Percentiles rank a stretch among this genome's conserved stretches.
Conservation (phyloP, 108 stramenopile genomes). For the Pseudonitzschia multiseries region DNA sequence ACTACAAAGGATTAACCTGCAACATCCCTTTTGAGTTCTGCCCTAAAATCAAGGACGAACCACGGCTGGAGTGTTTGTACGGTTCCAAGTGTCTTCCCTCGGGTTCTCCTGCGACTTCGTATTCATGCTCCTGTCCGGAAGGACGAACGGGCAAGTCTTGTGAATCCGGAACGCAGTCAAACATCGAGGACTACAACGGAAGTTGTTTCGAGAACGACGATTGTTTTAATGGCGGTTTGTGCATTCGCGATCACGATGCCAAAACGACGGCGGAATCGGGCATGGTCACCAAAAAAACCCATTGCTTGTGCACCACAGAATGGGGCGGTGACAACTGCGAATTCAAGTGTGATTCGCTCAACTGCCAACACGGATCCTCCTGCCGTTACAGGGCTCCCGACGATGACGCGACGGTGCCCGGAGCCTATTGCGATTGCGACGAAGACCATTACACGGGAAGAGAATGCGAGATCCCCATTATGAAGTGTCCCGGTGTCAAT, state of each 20-base stretch:
- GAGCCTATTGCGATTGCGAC: not conserved
- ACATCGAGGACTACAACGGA: not conserved
- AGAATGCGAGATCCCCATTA: not conserved
- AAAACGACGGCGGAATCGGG: not conserved
- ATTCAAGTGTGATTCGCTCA: not conserved
- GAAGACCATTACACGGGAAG: not conserved
- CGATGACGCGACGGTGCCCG: not conserved
- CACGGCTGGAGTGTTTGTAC: not conserved
- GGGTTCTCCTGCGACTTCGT: not conserved
- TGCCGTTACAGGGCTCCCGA: not conserved
- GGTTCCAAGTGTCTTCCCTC: not conserved
- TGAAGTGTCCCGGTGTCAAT: not conserved
- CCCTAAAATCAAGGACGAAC: not conserved
- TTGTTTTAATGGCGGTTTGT: not conserved
- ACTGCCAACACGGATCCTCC: not conserved
- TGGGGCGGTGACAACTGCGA: slow-evolving; percentile 4
- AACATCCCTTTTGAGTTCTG: not conserved
- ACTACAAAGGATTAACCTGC: not conserved
- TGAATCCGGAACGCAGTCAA: not conserved
- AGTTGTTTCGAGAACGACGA: not conserved
- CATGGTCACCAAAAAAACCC: not conserved
- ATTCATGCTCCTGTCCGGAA: not conserved
- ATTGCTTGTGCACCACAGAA: not conserved
- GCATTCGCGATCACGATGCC: not conserved
- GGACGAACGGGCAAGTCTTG: not conserved